Evolutionary conservation across 2,329 filamentous ascomycete species (phyloP).

Genomic region (Aaosphaeria pasadenensis): DNA sequence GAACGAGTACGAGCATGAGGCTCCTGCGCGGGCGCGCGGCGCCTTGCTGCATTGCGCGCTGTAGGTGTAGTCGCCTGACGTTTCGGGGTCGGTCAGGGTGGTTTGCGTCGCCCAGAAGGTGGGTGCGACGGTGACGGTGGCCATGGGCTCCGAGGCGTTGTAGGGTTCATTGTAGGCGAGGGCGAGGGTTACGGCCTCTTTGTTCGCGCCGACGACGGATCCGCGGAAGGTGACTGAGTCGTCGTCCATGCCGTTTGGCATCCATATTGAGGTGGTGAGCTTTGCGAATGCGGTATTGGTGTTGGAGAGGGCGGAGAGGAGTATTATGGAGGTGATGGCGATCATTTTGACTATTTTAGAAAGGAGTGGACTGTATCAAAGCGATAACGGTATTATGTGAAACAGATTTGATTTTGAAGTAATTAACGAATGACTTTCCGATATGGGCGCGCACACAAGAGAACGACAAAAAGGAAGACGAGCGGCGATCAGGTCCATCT

Average conservation of each 20-base stretch:
- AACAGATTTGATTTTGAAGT: neutral
- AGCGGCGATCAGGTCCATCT: neutral
- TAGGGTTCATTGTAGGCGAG: conserved; percentile 4
- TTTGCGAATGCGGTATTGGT: conserved; percentile 19
- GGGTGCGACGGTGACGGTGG: conserved; percentile 7
- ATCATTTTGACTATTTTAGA: neutral
- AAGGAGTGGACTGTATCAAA: neutral
- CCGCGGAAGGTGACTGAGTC: conserved; percentile 12
- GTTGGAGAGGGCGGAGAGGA: conserved; percentile 18
- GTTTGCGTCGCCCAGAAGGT: conserved; percentile 4
- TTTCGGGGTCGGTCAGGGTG: conserved; percentile 1
- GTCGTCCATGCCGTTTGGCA: conserved; percentile 11
- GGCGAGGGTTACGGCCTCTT: conserved; percentile 17
- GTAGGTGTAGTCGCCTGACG: conserved; percentile 1
- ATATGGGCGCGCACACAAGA: neutral
- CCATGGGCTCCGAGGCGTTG: neutral
- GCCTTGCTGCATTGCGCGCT: conserved; percentile 1
- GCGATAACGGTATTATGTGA: neutral
- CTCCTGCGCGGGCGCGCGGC: neutral
- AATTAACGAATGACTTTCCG: too few relatives aligned
- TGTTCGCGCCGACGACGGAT: conserved; percentile 18
- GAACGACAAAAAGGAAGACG: neutral
- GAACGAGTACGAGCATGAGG: conserved; percentile 2
- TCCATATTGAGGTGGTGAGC: conserved; percentile 26
- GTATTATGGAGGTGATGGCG: conserved; percentile 18